phyloP scores from a whole-genome alignment of 441 rosid genomes.

The Sinapis alba region DNA sequence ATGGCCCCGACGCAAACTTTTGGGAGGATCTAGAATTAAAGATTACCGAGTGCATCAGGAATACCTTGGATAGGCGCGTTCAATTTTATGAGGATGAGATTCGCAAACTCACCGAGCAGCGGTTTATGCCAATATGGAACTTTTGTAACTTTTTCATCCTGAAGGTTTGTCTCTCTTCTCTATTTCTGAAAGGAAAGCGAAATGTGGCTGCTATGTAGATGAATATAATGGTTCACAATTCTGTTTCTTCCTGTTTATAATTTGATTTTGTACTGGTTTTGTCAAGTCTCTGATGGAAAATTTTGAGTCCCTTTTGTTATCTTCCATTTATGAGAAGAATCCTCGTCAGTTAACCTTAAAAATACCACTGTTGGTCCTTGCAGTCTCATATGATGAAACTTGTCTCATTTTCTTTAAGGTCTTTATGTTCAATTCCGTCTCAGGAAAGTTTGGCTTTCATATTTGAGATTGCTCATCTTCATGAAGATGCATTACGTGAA shows the following conservation, averaged over 20 bases:
- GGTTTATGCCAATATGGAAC: conserved; percentile 96
- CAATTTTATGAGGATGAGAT: conserved; percentile 98
- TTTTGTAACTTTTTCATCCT: conserved; percentile 97
- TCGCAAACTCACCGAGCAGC: conserved; percentile 96
- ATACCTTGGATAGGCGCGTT: conserved; percentile 86
- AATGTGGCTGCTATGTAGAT: conserved; percentile 24
- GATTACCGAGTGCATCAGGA: conserved; percentile 82
- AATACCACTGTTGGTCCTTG: conserved; percentile 15
- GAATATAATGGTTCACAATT: conserved; percentile 11
- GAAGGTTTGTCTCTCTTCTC: conserved; percentile 76
- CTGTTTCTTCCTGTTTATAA: conserved; percentile 15
- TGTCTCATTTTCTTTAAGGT: conserved; percentile 19
- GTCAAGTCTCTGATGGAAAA: conserved; percentile 1
- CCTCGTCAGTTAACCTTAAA: conserved; percentile 16
- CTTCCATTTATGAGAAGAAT: conserved; percentile 27
- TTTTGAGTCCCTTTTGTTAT: conserved; percentile 14
- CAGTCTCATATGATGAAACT: conserved; percentile 18
- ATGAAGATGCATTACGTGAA: conserved; percentile 97
- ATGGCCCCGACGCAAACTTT: conserved; percentile 80
- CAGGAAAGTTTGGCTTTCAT: conserved; percentile 99
- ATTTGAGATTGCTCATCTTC: conserved; percentile 97
- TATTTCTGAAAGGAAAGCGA: conserved; percentile 27
- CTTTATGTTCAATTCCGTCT: conserved; percentile 31
- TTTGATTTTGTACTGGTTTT: conserved; percentile 7
- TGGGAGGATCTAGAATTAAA: conserved; percentile 96